These are phyloP conservation scores for Eucalyptus cloeziana DNA, from an alignment of 345 rosid genomes.

Conservation along the genomic window DNA sequence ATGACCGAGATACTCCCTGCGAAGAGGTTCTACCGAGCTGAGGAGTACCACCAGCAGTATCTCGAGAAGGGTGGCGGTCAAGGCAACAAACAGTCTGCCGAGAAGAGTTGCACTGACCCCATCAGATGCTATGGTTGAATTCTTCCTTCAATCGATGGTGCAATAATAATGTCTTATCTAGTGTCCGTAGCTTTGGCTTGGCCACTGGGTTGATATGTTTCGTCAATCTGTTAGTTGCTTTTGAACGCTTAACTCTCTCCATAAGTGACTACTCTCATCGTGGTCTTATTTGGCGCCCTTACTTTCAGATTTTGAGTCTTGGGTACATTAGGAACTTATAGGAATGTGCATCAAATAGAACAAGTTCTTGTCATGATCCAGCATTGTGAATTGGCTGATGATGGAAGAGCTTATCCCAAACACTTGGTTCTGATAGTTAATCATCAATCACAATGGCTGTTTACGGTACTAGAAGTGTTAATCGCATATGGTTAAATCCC, in stretches of 20 bases:
- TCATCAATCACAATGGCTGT: not conserved
- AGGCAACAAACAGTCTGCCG: constrained; percentile 47
- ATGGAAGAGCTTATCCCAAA: not conserved
- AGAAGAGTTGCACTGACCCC: constrained; percentile 71
- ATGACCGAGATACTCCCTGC: constrained; percentile 75
- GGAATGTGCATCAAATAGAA: not conserved
- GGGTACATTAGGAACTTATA: not conserved
- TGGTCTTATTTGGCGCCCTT: not conserved
- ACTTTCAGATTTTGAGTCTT: not conserved
- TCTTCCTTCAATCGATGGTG: not conserved
- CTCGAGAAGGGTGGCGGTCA: constrained; percentile 62
- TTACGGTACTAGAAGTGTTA: not conserved
- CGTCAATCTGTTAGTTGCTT: not conserved
- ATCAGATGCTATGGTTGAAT: constrained; percentile 64
- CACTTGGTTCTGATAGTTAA: not conserved
- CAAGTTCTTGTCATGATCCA: not conserved
- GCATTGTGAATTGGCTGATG: not conserved
- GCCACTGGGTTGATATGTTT: not conserved
- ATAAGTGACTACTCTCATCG: not conserved
- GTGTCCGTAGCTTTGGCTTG: not conserved
- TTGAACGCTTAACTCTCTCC: not conserved
- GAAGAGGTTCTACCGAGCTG: constrained; percentile 67
- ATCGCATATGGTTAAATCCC: not conserved
- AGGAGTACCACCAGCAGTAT: constrained; percentile 74
- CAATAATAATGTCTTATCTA: not conserved